phyloP scores from a whole-genome alignment of 495 filamentous ascomycete species.

The Clavariopsis aquatica region DNA sequence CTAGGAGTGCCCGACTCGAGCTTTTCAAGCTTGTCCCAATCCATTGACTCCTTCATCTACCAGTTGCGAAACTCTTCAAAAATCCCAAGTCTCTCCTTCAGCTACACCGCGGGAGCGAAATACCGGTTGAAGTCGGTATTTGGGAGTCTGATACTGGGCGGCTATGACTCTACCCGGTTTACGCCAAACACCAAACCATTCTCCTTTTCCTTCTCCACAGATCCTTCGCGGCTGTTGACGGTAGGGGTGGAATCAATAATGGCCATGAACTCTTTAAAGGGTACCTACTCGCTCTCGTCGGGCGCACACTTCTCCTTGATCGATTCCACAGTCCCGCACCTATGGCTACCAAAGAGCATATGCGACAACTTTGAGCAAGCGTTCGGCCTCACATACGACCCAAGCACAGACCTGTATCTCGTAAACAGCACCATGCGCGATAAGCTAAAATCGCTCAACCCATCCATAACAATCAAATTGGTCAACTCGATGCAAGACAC shows the following conservation, averaged over 20 bases:
- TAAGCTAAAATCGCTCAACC: slow-evolving; percentile 36
- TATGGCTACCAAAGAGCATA: slow-evolving; percentile 42
- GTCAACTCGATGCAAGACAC: slow-evolving; percentile 32
- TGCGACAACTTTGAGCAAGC: slow-evolving; percentile 43
- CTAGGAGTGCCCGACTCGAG: slow-evolving; percentile 32
- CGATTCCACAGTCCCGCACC: slow-evolving; percentile 42
- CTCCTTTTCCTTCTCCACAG: slow-evolving; percentile 33
- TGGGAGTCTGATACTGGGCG: slow-evolving; percentile 44
- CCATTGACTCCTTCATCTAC: slow-evolving; percentile 30
- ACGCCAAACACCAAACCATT: slow-evolving; percentile 35
- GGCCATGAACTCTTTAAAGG: slow-evolving; percentile 31
- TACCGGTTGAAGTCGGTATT: slow-evolving; percentile 52
- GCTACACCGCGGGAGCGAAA: slow-evolving; percentile 40
- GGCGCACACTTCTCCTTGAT: slow-evolving; percentile 37
- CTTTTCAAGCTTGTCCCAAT: slow-evolving; percentile 30
- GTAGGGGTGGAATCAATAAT: slow-evolving; percentile 44
- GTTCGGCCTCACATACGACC: slow-evolving; percentile 44
- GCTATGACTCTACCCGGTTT: slow-evolving; percentile 44
- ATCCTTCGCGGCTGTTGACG: slow-evolving; percentile 32
- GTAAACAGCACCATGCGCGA: slow-evolving; percentile 42
- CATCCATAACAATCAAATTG: slow-evolving; percentile 43
- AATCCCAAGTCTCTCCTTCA: slow-evolving; percentile 38
- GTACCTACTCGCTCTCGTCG: slow-evolving; percentile 35
- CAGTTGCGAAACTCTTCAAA: slow-evolving; percentile 26
- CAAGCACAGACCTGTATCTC: slow-evolving; percentile 39